These are phyloP conservation scores for Colletotrichum scovillei DNA, from an alignment of 2,329 filamentous ascomycete species.

Conservation along the genomic window DNA sequence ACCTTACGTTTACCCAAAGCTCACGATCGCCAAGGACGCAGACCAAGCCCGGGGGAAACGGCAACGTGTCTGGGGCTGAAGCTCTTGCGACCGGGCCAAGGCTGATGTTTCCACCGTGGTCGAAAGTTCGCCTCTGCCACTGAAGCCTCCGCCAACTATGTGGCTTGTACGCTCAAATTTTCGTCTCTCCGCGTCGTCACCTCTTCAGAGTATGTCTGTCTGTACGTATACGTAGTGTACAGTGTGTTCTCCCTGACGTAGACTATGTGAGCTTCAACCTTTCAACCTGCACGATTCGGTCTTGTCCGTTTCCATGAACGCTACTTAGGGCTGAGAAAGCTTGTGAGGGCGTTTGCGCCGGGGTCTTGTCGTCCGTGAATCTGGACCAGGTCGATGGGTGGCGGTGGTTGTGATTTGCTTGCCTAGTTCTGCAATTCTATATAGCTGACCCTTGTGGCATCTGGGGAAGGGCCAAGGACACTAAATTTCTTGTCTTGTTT, in stretches of 20 bases:
- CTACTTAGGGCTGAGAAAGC: not conserved
- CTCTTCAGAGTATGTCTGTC: not conserved
- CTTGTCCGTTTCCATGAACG: not conserved
- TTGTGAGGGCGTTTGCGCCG: not conserved
- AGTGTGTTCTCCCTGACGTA: not conserved
- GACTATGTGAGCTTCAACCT: not conserved
- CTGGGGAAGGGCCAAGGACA: not conserved
- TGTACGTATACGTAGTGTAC: not conserved
- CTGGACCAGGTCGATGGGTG: not conserved
- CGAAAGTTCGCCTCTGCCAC: not conserved
- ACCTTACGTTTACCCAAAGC: not conserved
- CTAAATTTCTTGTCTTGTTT: not conserved
- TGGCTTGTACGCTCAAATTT: not conserved
- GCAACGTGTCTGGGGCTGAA: slow-evolving; percentile 6
- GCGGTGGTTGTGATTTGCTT: not conserved
- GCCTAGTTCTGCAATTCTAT: not conserved
- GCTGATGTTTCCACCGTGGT: not conserved
- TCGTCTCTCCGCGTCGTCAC: not conserved
- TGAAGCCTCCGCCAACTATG: not conserved
- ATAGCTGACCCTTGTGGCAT: slow-evolving; percentile 1
- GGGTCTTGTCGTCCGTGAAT: not conserved
- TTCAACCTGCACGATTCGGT: slow-evolving; percentile 7
- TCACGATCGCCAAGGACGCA: not conserved
- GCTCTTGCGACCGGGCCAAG: slow-evolving; percentile 25
- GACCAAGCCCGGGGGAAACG: not conserved